Conservation (phyloP, 495 filamentous ascomycete species). For the Glutinoglossum americanum region DNA sequence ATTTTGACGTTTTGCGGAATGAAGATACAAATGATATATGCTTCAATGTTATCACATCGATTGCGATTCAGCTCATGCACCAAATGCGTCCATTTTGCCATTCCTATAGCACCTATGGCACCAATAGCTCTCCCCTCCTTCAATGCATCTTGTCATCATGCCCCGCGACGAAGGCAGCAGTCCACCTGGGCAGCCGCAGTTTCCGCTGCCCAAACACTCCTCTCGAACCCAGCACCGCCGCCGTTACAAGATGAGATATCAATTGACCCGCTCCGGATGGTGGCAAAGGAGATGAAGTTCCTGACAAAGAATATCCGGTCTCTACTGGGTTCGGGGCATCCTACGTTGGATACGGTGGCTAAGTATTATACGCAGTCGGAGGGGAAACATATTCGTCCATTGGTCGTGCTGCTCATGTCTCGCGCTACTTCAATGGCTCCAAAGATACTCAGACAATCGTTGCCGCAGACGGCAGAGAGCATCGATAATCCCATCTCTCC, state of each 20-base stretch:
- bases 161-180: neutral
- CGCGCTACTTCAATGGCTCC: slow-evolving; percentile 67
- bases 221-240: neutral
- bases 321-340: slow-evolving; percentile 77
- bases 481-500: slow-evolving; percentile 68
- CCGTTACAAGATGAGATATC: slow-evolving; percentile 8
- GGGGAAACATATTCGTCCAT: slow-evolving; percentile 87
- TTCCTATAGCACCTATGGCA: no score
- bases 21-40: neutral
- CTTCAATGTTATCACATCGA: neutral
- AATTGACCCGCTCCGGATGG: slow-evolving; percentile 30
- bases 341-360: slow-evolving; percentile 77
- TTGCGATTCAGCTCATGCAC: neutral
- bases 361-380: slow-evolving; percentile 97
- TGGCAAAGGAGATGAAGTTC: slow-evolving; percentile 90
- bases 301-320: slow-evolving; percentile 74
- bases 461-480: slow-evolving; percentile 7
- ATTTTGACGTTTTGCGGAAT: neutral
- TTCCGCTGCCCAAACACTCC: neutral
- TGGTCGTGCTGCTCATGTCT: slow-evolving; percentile 90
- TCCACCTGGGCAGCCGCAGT: slow-evolving; percentile 1
- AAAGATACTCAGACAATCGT: slow-evolving; percentile 22
- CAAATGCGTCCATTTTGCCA: neutral
- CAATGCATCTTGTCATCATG: neutral
- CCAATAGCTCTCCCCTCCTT: neutral